These are phyloP conservation scores for Inonotus obliquus DNA, from an alignment of 1,284 basidiomycete species.

Conservation along the genomic window DNA sequence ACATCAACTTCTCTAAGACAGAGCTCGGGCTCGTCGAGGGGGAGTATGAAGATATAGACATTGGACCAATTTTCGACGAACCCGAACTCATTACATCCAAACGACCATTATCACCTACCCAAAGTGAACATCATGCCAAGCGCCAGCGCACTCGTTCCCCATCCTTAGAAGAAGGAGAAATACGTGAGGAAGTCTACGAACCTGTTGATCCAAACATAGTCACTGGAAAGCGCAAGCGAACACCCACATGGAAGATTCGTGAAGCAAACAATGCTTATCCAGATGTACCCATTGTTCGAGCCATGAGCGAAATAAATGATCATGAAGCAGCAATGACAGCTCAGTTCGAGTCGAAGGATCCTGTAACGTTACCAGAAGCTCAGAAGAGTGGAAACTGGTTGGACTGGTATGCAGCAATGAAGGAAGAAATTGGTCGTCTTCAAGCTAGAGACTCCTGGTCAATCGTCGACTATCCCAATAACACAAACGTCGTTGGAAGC, in stretches of 20 bases:
- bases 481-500: slow-evolving; percentile 25
- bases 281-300: too few relatives aligned
- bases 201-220: too few relatives aligned
- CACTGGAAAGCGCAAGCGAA: too few relatives aligned
- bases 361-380: slow-evolving; percentile 23
- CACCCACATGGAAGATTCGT: too few relatives aligned
- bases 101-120: too few relatives aligned
- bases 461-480: slow-evolving; percentile 23
- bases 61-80: background rate
- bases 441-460: slow-evolving; percentile 25
- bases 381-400: slow-evolving; percentile 23
- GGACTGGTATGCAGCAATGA: slow-evolving; percentile 29
- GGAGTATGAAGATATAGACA: background rate
- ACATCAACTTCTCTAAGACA: slow-evolving; percentile 12
- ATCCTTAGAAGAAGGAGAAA: too few relatives aligned
- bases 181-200: too few relatives aligned
- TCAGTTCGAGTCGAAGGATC: slow-evolving; percentile 18
- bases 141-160: too few relatives aligned
- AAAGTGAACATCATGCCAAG: too few relatives aligned
- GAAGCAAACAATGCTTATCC: too few relatives aligned
- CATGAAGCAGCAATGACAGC: too few relatives aligned
- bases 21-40: background rate
- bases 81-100: background rate
- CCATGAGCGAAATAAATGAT: too few relatives aligned
- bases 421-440: slow-evolving; percentile 26